These are phyloP conservation scores for Sporothrix variecibatus DNA, from an alignment of 2,329 filamentous ascomycete genomes.

Conservation along the genomic window DNA sequence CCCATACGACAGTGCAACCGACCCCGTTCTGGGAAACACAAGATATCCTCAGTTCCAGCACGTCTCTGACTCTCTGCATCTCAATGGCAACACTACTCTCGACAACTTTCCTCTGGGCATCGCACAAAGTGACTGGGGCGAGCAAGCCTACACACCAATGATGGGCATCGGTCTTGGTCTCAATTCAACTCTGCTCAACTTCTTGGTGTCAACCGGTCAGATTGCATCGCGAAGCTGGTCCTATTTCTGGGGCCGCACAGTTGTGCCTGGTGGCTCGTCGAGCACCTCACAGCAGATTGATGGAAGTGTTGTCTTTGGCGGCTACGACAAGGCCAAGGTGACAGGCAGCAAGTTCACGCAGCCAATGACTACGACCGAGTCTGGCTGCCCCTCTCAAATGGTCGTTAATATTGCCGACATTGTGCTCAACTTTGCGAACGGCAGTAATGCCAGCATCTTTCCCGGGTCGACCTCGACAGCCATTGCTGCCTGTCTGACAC, in stretches of 20 bases:
- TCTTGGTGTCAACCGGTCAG: conserved; percentile 33
- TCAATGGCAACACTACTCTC: conserved; percentile 30
- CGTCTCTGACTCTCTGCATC: conserved; percentile 20
- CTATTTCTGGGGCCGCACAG: conserved; percentile 36
- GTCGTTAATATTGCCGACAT: conserved; percentile 37
- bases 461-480: conserved; percentile 12
- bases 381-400: conserved; percentile 36
- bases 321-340: conserved; percentile 36
- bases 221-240: conserved; percentile 31
- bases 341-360: conserved; percentile 30
- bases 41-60: conserved; percentile 3
- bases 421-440: conserved; percentile 39
- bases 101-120: conserved; percentile 32
- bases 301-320: conserved; percentile 37
- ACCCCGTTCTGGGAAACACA: background rate
- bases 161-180: conserved; percentile 35
- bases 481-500: conserved; percentile 32
- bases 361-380: conserved; percentile 30
- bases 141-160: conserved; percentile 34
- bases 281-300: conserved; percentile 32
- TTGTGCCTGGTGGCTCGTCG: conserved; percentile 8
- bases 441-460: conserved; percentile 38
- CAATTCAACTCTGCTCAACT: conserved; percentile 38
- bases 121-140: conserved; percentile 32
- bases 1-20: conserved; percentile 12